These are phyloP conservation scores for Leucosporidium scottii DNA, from an alignment of 768 basidiomycete species.

Conservation along the genomic window DNA sequence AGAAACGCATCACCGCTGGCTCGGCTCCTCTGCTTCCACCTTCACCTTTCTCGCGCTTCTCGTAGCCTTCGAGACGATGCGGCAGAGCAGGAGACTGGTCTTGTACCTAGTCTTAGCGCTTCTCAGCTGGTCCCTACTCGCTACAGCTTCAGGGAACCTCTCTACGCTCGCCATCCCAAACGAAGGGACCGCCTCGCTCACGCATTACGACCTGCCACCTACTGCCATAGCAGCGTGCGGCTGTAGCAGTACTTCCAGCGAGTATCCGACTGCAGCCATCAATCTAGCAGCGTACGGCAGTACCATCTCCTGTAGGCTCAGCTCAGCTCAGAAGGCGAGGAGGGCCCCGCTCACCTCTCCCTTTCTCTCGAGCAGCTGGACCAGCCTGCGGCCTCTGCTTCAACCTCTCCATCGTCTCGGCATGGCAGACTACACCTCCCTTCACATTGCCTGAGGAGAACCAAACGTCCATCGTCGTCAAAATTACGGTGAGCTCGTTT, in stretches of 20 bases:
- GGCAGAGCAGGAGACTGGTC: too few relatives aligned
- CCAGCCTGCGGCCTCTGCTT: slow-evolving; percentile 23
- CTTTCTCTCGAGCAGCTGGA: slow-evolving; percentile 3
- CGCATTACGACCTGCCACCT: slow-evolving; percentile 9
- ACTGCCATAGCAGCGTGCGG: slow-evolving; percentile 10
- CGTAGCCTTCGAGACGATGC: background rate
- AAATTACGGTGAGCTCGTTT: slow-evolving; percentile 8
- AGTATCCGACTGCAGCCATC: slow-evolving; percentile 20
- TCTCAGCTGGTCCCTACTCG: too few relatives aligned
- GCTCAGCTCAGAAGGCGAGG: too few relatives aligned
- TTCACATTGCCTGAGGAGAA: slow-evolving; percentile 3
- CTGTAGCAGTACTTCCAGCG: slow-evolving; percentile 4
- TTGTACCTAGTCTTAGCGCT: too few relatives aligned
- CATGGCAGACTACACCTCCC: background rate
- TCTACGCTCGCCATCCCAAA: slow-evolving; percentile 6
- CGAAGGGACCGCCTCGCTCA: slow-evolving; percentile 9
- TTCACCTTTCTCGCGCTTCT: background rate
- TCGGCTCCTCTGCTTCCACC: background rate
- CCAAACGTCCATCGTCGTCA: slow-evolving; percentile 3
- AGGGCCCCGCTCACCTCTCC: too few relatives aligned
- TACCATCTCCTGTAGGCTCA: background rate
- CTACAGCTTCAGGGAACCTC: background rate
- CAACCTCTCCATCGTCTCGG: slow-evolving; percentile 5
- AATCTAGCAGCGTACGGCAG: slow-evolving; percentile 15
- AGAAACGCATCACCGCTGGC: too few relatives aligned